These are phyloP conservation scores for Amanita thiersii DNA, from an alignment of 768 basidiomycete genomes.

Conservation along the genomic window DNA sequence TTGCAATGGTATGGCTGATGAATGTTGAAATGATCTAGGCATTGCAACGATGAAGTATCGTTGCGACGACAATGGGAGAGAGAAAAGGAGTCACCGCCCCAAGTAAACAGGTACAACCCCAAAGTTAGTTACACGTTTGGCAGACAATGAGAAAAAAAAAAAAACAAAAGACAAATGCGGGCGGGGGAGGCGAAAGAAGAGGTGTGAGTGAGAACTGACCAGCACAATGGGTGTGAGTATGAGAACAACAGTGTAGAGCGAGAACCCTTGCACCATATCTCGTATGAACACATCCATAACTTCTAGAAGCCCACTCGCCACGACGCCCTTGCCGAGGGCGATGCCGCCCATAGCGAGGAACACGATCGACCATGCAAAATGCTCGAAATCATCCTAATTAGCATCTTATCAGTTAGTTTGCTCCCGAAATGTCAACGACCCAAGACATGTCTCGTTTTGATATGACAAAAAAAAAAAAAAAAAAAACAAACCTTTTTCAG, in stretches of 20 bases:
- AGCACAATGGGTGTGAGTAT: slow-evolving; percentile 64
- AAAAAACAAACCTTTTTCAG: slow-evolving; percentile 69
- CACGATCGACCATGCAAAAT: slow-evolving; percentile 90
- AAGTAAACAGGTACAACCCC: neutral
- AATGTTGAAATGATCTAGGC: slow-evolving; percentile 78
- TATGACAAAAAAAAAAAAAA: slow-evolving; percentile 1
- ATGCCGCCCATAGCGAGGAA: slow-evolving; percentile 98
- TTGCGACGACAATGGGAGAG: neutral
- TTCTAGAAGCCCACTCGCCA: slow-evolving; percentile 78
- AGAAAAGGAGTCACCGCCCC: slow-evolving; percentile 11
- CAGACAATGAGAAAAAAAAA: no score
- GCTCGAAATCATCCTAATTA: slow-evolving; percentile 85
- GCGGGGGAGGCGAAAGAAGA: slow-evolving; percentile 5
- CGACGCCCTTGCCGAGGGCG: slow-evolving; percentile 89
- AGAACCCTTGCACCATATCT: slow-evolving; percentile 48
- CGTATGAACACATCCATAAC: slow-evolving; percentile 63
- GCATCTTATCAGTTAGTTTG: neutral
- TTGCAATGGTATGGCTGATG: slow-evolving; percentile 97
- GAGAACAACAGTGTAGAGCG: slow-evolving; percentile 62
- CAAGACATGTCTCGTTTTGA: neutral
- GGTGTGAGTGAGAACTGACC: slow-evolving; percentile 29
- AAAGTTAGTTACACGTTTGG: no score
- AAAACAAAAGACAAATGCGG: slow-evolving; percentile 27
- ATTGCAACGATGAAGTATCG: neutral
- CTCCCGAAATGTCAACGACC: slow-evolving; percentile 6